Conservation (phyloP, 805 yeast species). For the Lipomyces japonicus region DNA sequence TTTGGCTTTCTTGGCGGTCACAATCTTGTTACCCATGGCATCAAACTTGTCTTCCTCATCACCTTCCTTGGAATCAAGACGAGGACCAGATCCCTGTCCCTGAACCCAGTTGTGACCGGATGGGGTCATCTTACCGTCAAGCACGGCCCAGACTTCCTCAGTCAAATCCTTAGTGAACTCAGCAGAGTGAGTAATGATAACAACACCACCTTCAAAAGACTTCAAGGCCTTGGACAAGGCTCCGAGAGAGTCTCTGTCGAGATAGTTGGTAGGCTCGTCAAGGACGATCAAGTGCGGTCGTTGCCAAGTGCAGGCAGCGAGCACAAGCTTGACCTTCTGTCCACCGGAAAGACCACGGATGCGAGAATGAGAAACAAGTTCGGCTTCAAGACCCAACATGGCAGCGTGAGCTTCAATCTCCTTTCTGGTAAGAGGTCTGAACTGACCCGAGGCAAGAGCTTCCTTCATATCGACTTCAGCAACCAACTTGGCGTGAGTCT, state of each 20-base stretch:
- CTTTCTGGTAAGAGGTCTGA: conserved; percentile 99
- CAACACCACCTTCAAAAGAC: conserved; percentile 99
- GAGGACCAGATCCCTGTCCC: conserved; percentile 99
- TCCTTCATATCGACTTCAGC: conserved; percentile 99
- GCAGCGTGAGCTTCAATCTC: conserved; percentile 99
- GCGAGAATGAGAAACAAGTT: conserved; percentile 99
- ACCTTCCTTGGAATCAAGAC: conserved; percentile 81
- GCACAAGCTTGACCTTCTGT: conserved; percentile 98
- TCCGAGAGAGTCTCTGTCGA: conserved; percentile 99
- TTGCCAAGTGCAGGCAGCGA: conserved; percentile 99
- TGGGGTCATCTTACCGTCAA: conserved; percentile 98
- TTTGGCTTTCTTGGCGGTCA: conserved; percentile 90
- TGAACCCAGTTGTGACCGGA: conserved; percentile 99
- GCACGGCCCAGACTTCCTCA: conserved; percentile 99
- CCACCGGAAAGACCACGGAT: conserved; percentile 99
- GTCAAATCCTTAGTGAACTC: conserved; percentile 99
- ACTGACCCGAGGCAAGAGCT: conserved; percentile 99
- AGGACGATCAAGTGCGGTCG: conserved; percentile 99
- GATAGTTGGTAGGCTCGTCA: conserved; percentile 99
- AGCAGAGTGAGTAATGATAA: conserved; percentile 99
- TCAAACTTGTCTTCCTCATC: conserved; percentile 98
- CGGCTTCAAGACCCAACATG: conserved; percentile 97
- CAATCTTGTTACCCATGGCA: conserved; percentile 99
- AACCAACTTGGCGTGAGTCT: conserved; percentile 98
- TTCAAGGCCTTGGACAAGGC: conserved; percentile 98